Conservation (phyloP, 495 filamentous ascomycete genomes). For the Amniculicola lignicola region DNA sequence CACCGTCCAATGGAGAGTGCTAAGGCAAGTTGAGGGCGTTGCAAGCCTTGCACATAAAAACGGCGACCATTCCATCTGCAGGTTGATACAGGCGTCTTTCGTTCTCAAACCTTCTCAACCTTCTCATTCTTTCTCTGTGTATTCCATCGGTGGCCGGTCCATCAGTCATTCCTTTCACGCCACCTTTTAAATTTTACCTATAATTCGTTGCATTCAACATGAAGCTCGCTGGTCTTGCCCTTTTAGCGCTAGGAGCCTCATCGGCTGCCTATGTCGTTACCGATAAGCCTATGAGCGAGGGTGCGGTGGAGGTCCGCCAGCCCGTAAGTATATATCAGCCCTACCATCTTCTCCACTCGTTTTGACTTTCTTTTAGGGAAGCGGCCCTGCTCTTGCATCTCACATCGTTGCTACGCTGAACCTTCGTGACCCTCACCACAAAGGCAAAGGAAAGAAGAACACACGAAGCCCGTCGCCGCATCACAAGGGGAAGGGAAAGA, state of each 20-base stretch:
- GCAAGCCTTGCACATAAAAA: background rate
- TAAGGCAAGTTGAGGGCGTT: background rate
- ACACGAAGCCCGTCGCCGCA: too few species aligned
- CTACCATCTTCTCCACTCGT: background rate
- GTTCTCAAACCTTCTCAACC: slow-evolving; percentile 14
- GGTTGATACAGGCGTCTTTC: background rate
- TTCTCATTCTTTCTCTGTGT: slow-evolving; percentile 17
- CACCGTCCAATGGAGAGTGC: slow-evolving; percentile 2
- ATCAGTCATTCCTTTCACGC: slow-evolving; percentile 11
- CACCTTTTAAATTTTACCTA: background rate
- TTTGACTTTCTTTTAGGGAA: background rate
- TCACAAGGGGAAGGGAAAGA: slow-evolving; percentile 1
- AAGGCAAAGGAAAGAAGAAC: slow-evolving; percentile 16
- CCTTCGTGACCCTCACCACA: slow-evolving; percentile 4
- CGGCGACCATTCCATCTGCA: background rate
- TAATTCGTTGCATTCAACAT: slow-evolving; percentile 23
- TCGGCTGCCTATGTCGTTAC: slow-evolving; percentile 20
- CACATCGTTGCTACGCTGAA: background rate
- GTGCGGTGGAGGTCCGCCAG: slow-evolving; percentile 12
- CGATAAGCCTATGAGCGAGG: slow-evolving; percentile 1
- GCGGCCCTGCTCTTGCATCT: slow-evolving; percentile 3
- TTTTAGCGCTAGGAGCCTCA: slow-evolving; percentile 17
- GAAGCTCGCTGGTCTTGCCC: slow-evolving; percentile 15
- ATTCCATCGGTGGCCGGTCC: slow-evolving; percentile 13
- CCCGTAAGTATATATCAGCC: slow-evolving; percentile 10